These are phyloP conservation scores for Suhomyces faveliae DNA, from an alignment of 805 yeast genomes.

Conservation along the genomic window DNA sequence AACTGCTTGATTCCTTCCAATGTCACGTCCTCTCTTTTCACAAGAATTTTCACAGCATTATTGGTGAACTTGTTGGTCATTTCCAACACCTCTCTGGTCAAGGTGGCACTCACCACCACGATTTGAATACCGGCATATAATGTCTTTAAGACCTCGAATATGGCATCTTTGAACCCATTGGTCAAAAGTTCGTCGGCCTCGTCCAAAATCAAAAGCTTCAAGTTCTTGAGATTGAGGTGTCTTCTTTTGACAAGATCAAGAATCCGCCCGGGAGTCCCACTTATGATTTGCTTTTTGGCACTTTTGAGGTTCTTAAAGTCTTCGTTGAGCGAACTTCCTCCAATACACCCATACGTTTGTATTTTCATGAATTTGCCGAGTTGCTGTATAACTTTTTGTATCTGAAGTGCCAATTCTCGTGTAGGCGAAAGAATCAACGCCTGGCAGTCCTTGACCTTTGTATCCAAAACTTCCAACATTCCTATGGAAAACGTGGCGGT, in stretches of 20 bases:
- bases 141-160: constrained; percentile 83
- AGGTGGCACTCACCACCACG: constrained; percentile 91
- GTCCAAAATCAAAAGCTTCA: constrained; percentile 87
- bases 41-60: constrained; percentile 90
- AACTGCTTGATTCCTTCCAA: constrained; percentile 94
- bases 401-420: constrained; percentile 95
- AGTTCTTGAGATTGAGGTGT: constrained; percentile 72
- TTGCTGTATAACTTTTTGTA: constrained; percentile 87
- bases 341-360: constrained; percentile 94
- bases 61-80: constrained; percentile 90
- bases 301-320: constrained; percentile 76
- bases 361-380: constrained; percentile 89
- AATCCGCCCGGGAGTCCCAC: constrained; percentile 99
- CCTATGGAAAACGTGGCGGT: constrained; percentile 85
- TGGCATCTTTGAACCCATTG: constrained; percentile 93
- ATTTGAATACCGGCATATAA: constrained; percentile 87
- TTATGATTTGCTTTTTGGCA: constrained; percentile 87
- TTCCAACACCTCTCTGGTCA: constrained; percentile 87
- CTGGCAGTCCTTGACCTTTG: constrained; percentile 71
- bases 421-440: constrained; percentile 96
- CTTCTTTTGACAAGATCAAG: constrained; percentile 93
- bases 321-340: constrained; percentile 89
- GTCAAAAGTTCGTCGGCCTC: constrained; percentile 96
- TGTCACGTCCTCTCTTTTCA: constrained; percentile 90
- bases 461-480: constrained; percentile 72